Evolutionary conservation across 768 basidiomycete genomes (phyloP), one percentile per base, ranked within the genome.

Genomic region (Suillus fuscotomentosus): DNA sequence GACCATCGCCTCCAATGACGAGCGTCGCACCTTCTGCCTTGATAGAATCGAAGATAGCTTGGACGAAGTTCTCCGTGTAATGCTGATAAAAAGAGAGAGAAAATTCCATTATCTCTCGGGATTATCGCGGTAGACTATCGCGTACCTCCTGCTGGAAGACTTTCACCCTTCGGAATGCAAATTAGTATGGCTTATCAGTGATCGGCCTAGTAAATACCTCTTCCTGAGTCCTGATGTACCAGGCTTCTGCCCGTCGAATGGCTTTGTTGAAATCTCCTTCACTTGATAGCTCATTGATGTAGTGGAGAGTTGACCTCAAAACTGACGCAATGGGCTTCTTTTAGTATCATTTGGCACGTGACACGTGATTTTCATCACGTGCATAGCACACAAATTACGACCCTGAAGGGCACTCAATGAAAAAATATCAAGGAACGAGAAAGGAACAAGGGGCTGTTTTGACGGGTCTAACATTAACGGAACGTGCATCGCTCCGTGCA

Each of bases 31-130:
- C 94, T 66, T 90, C 78, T 59, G 87, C 85, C 7, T 90, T 86
- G 78, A 99, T 93, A 62, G 96, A 92, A 77, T 92, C 87, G 72
- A 96, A 85, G 82, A 95, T 99, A 69, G 97, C 79, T 78, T 99
- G 97, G 64, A 98, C 77, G 71, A 99, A 99, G 83, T 99, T 99
- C 80, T 99, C 97, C 53, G 97, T 99, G 81, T 99, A 99, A 82
- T 99, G 89, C 94, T 95, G 71, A 56, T 48, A 57, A 38, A 1
- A 34, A 61, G 61, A 63, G 41, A 66, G 39, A 47, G n/a, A 62
- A 59, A 24, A 50, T 65, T 71, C 22, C 20, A 45, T 65, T 22
- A 34, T 54, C 47, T 38, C 61, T 42, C 48, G 61, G 57, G 68
- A 68, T 71, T 39, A 72, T 59, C 41, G 57, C 57, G 14, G 17